These are phyloP conservation scores for Blastobotrys muscicola DNA, from an alignment of 805 yeast species.

Conservation along the genomic window DNA sequence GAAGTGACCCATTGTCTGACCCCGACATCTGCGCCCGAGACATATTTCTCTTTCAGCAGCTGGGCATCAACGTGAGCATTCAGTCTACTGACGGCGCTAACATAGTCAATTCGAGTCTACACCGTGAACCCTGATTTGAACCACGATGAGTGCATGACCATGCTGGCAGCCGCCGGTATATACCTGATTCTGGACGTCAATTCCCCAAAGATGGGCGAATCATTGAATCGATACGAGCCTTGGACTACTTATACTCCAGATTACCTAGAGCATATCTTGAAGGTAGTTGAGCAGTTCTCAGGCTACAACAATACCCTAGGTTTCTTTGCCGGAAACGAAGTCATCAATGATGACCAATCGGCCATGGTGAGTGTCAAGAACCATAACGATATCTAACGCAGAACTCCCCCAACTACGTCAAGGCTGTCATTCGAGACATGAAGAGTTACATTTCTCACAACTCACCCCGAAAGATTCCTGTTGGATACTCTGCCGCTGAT, in stretches of 20 bases:
- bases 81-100: neutral
- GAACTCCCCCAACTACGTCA: conserved; percentile 63
- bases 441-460: conserved; percentile 56
- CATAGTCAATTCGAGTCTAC: conserved; percentile 68
- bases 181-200: conserved; percentile 85
- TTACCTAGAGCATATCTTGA: conserved; percentile 68
- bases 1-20: conserved; percentile 69
- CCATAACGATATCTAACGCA: neutral
- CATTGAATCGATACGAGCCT: conserved; percentile 84
- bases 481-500: conserved; percentile 96
- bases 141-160: conserved; percentile 86
- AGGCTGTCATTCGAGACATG: conserved; percentile 73
- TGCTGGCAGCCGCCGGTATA: conserved; percentile 88
- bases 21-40: conserved; percentile 70
- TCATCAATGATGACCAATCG: conserved; percentile 71
- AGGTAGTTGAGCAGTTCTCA: conserved; percentile 72
- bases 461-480: conserved; percentile 62
- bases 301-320: conserved; percentile 85
- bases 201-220: conserved; percentile 70
- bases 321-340: conserved; percentile 94
- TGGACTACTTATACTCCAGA: conserved; percentile 73
- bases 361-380: conserved; percentile 19
- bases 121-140: conserved; percentile 73
- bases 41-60: conserved; percentile 64
- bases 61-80: conserved; percentile 53